Conservation (phyloP, 305 asterid genomes). For the Fraxinus ornus region DNA sequence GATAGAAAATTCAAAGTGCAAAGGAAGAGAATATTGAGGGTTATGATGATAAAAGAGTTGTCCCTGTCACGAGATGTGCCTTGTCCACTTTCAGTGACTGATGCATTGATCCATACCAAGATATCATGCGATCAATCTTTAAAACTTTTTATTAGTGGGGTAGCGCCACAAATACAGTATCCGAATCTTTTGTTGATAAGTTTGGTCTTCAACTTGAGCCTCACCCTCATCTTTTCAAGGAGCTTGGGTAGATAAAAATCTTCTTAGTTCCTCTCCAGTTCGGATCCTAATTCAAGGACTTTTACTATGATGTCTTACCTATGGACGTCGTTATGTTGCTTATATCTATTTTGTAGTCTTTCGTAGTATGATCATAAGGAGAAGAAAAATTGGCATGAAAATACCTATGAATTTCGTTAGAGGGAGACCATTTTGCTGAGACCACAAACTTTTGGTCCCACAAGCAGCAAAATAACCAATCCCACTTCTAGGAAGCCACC, state of each 20-base stretch:
- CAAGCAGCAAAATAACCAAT: neutral
- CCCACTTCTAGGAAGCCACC: neutral
- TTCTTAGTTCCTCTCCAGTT: neutral
- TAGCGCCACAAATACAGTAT: neutral
- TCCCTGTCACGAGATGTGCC: neutral
- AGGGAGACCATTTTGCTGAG: neutral
- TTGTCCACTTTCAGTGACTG: neutral
- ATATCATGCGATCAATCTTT: neutral
- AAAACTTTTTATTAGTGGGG: neutral
- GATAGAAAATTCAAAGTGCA: neutral
- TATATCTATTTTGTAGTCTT: neutral
- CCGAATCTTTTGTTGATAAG: neutral
- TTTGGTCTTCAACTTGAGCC: neutral
- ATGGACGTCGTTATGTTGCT: neutral
- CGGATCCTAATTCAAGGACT: neutral
- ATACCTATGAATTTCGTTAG: neutral
- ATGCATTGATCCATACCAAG: neutral
- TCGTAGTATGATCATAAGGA: neutral
- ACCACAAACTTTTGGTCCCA: neutral
- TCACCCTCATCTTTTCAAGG: neutral
- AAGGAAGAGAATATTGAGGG: neutral
- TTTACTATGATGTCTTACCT: neutral
- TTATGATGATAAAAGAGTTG: neutral
- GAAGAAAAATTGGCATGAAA: neutral
- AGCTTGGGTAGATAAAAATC: neutral